Evolutionary conservation across 179 eudicot genomes (phyloP), one percentile per base, ranked within the genome.

Genomic region (Dionaea muscipula): DNA sequence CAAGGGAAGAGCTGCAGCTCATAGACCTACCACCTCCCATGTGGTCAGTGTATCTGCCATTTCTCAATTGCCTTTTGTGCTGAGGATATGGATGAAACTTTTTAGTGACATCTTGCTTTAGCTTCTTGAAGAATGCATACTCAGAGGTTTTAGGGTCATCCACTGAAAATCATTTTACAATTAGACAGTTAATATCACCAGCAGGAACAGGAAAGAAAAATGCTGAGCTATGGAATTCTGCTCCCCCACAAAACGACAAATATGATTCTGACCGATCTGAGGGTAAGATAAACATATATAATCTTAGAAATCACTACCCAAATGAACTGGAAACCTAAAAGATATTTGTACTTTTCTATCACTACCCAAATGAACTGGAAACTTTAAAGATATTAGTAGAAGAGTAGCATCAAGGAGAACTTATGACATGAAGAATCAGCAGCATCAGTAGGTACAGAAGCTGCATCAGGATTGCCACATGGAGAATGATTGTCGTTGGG

Each of bases 121-220:
- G 45, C 49, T 67, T 87, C 73, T 74, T 81, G 55, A 87, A 87
- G 64, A 71, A 84, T 13, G 90, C 84, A 66, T 57, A 87, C 62
- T 87, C 96, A 8, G 96, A 81, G 27, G 96, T 87, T 65, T 84
- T 87, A 2, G 96, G 72, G 9, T 64, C 76, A 66, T 51, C 61
- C 38, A 62, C 85, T 80, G 75, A 71, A 61, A 24, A 43, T 2
- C 41, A 33, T 26, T 53, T 49, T 23, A 1, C 15, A 17, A 19
- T 31, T 24, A 62, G 24, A 37, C 26, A 31, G 54, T 38, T 24
- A 26, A 26, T 50, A 20, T 17, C 22, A 6, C 7, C 3, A 0
- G 20, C 4, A 14, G 18, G 8, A 18, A 17, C 20, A 43, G 17
- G n/a, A 16, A 49, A 49, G 7, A 49, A 49, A 12, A 31, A 31